Evolutionary conservation across 306 rosid genomes (phyloP), one percentile per base, ranked within the genome.

Genomic region (Morella rubra): DNA sequence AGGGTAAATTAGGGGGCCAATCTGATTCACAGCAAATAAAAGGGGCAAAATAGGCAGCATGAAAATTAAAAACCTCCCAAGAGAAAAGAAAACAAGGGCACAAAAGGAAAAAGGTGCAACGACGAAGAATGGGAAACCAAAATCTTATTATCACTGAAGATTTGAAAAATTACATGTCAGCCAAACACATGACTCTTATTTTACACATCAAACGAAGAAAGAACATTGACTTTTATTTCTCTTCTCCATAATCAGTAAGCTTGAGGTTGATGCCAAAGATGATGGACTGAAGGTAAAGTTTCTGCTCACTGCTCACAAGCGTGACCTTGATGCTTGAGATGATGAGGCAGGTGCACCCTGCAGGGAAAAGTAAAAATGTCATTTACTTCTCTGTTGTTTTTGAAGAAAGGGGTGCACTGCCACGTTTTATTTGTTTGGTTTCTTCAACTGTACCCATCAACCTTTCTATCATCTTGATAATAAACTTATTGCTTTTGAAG

Each of bases 321-420:
- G 90, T 0, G 97, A 82, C 79, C 74, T 81, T 72, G 90, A 58
- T 32, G 74, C 81, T 72, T 87, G 80, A 45, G 79, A 80, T 5
- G 90, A 68, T 8, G 90, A 74, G 47, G 79, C 77, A 37, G 93
- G 93, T 59, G 89, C 92, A 82, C 97, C 87, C 99, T 95, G 91
- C 86, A 88, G 47, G 54, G 73, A 68, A 75, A 69, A 37, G 24
- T 61, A 79, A 72, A 4, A 16, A 64, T 16, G 61, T 62, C 67
- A 73, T 73, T 8, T 12, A 18, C 51, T 16, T 27, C 16, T 51
- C 1, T 8, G 51, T 51, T 7, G 11, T 12, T 8, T 7, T 8
- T 4, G 70, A 32, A 64, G 5, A 51, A 13, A 64, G 5, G 18
- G 18, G 5, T n/a, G 19, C 72, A 16, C 4, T 13, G 18, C 19